Evolutionary conservation across 345 rosid genomes (phyloP).

Genomic region (Luvunga scandens): DNA sequence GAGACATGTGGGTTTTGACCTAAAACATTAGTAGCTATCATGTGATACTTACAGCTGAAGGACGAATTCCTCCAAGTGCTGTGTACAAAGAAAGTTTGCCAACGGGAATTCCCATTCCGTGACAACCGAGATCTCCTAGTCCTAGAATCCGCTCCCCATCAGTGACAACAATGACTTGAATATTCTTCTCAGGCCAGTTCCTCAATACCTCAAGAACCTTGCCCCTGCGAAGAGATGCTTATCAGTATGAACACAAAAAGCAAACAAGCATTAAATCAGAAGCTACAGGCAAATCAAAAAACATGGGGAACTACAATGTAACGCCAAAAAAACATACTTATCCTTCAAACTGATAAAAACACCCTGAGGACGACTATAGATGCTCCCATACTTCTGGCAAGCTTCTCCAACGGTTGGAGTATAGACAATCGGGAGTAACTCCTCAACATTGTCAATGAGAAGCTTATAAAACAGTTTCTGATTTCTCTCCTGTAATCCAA

Average conservation of each 20-base stretch:
- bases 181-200: slow-evolving; percentile 95
- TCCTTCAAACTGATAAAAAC: slow-evolving; percentile 92
- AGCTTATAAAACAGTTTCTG: slow-evolving; percentile 90
- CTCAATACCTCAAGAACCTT: slow-evolving; percentile 80
- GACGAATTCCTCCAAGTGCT: slow-evolving; percentile 96
- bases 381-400: slow-evolving; percentile 97
- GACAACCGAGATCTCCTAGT: slow-evolving; percentile 97
- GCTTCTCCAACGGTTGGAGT: slow-evolving; percentile 99
- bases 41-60: slow-evolving; percentile 76
- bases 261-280: slow-evolving; percentile 4
- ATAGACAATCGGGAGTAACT: slow-evolving; percentile 89
- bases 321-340: slow-evolving; percentile 44
- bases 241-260: slow-evolving; percentile 7
- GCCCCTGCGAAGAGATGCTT: slow-evolving; percentile 49
- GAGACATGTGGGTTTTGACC: neutral
- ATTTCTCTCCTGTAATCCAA: slow-evolving; percentile 66
- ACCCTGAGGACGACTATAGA: slow-evolving; percentile 95
- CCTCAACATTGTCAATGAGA: slow-evolving; percentile 86
- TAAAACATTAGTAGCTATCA: neutral
- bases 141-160: slow-evolving; percentile 98
- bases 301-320: slow-evolving; percentile 4
- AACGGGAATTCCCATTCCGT: slow-evolving; percentile 99
- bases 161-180: slow-evolving; percentile 94
- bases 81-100: slow-evolving; percentile 93
- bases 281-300: neutral